Evolutionary conservation across 1,284 basidiomycete species (phyloP).

Genomic region (Amylostereum chailletii): DNA sequence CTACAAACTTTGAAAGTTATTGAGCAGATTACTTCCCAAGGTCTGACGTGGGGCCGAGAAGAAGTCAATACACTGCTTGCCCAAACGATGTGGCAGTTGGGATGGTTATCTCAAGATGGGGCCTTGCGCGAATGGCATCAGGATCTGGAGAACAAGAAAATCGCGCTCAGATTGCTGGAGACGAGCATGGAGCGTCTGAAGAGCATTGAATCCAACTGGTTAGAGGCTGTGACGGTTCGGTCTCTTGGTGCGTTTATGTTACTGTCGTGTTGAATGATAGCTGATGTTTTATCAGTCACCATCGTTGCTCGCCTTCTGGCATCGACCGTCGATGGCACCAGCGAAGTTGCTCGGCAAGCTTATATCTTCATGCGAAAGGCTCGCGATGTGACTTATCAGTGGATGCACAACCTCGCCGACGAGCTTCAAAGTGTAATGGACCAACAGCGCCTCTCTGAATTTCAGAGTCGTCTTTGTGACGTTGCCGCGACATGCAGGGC

Average conservation of each 20-base stretch:
- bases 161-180: conserved; percentile 24
- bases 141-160: conserved; percentile 17
- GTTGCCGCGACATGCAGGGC: too few species aligned
- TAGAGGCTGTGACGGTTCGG: conserved; percentile 26
- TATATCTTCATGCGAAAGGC: too few species aligned
- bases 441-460: too few species aligned
- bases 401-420: too few species aligned
- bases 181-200: conserved; percentile 21
- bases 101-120: conserved; percentile 16
- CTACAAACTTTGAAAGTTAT: conserved; percentile 44
- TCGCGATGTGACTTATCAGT: too few species aligned
- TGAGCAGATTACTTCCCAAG: conserved; percentile 27
- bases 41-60: conserved; percentile 25
- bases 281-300: too few species aligned
- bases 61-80: conserved; percentile 31
- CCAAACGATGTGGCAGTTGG: conserved; percentile 35
- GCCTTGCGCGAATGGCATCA: conserved; percentile 14
- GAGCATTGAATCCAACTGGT: conserved; percentile 28
- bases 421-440: too few species aligned
- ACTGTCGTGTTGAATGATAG: too few species aligned
- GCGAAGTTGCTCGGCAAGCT: too few species aligned
- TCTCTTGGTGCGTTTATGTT: conserved; percentile 21
- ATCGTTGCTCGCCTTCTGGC: too few species aligned
- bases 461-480: too few species aligned
- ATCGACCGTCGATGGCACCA: too few species aligned